Conservation (phyloP, 306 rosid species). For the Elaeagnus macrophylla region DNA sequence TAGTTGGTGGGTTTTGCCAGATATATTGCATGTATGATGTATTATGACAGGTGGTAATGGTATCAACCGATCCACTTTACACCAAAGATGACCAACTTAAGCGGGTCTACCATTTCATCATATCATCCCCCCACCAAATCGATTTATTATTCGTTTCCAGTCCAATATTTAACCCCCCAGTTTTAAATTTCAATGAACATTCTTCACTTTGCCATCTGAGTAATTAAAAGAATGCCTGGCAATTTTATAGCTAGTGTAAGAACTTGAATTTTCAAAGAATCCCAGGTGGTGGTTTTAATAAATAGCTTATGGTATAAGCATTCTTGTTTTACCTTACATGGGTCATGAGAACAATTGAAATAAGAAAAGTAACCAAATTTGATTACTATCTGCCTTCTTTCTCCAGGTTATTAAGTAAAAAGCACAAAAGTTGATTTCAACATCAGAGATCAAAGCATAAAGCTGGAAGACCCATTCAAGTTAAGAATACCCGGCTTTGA, state of each 20-base stretch:
- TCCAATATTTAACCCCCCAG: too few relatives aligned
- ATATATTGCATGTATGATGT: constrained; percentile 27
- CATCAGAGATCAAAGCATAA: background rate
- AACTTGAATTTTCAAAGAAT: too few relatives aligned
- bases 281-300: too few relatives aligned
- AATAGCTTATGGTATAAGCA: too few relatives aligned
- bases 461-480: background rate
- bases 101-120: constrained; percentile 26
- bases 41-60: constrained; percentile 19
- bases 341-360: too few relatives aligned
- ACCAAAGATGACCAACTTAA: constrained; percentile 16
- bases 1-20: constrained; percentile 33
- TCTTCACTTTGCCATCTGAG: too few relatives aligned
- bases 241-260: too few relatives aligned
- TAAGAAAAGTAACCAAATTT: background rate
- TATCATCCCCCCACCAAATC: background rate
- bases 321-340: too few relatives aligned
- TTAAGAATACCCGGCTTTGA: background rate
- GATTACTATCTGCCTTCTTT: background rate
- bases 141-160: too few relatives aligned
- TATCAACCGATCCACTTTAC: constrained; percentile 26
- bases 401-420: background rate
- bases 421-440: background rate
- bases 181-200: too few relatives aligned
- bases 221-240: too few relatives aligned